A percentile compares a stretch with the other conserved stretches of the same genome.
Evolutionary conservation across 805 yeast genomes (phyloP).

Genomic region (Spathaspora hagerdaliae): DNA sequence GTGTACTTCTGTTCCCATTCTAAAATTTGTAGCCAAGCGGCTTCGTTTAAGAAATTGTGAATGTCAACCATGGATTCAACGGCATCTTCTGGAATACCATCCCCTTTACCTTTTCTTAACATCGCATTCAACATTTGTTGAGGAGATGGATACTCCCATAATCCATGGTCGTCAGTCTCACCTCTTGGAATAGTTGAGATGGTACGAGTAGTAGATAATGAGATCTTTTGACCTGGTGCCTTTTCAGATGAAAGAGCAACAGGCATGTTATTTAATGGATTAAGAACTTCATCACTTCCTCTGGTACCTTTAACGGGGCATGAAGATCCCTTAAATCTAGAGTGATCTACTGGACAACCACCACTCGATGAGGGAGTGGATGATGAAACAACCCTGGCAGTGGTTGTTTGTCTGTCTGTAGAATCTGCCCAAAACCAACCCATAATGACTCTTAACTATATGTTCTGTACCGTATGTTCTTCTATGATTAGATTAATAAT

Average conservation of each 20-base stretch:
- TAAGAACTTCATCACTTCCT: slow-evolving; percentile 37
- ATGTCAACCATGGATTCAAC: slow-evolving; percentile 96
- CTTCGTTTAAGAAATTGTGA: slow-evolving; percentile 93
- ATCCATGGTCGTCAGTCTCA: slow-evolving; percentile 54
- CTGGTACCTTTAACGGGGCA: slow-evolving; percentile 33
- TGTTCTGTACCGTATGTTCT: background rate
- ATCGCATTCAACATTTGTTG: slow-evolving; percentile 99
- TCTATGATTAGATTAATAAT: too few relatives aligned
- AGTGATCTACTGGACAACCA: slow-evolving; percentile 11
- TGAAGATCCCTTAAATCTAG: slow-evolving; percentile 12
- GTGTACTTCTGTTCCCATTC: slow-evolving; percentile 85
- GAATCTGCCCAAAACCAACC: slow-evolving; percentile 87
- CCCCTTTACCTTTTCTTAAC: slow-evolving; percentile 87
- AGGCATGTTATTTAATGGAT: slow-evolving; percentile 92
- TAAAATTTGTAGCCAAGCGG: slow-evolving; percentile 93
- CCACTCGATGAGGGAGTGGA: background rate
- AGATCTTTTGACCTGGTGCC: slow-evolving; percentile 76
- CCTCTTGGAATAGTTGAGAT: slow-evolving; percentile 88
- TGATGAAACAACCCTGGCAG: background rate
- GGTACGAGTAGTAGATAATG: slow-evolving; percentile 79
- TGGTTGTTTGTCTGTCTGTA: background rate
- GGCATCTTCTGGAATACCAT: slow-evolving; percentile 89
- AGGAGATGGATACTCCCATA: slow-evolving; percentile 99
- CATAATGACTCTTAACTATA: slow-evolving; percentile 38
- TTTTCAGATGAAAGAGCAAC: slow-evolving; percentile 56